Percentiles rank a stretch among this genome's conserved stretches.
These are phyloP conservation scores for Prosopis cineraria DNA, from an alignment of 306 rosid species.

Conservation along the genomic window DNA sequence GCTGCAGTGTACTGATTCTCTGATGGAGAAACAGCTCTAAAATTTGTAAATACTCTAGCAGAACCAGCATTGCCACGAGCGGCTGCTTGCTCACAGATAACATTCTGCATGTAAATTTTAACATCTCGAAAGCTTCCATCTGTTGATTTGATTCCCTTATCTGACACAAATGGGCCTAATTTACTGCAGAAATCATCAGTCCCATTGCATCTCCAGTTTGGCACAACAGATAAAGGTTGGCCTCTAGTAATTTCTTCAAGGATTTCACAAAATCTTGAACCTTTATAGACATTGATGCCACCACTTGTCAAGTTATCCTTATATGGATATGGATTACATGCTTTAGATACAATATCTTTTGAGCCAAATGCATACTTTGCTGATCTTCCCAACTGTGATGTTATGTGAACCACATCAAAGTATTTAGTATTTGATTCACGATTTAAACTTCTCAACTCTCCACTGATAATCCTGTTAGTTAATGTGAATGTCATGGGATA, in stretches of 20 bases:
- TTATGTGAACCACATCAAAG: conserved; percentile 69
- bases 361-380: conserved; percentile 53
- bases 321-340: conserved; percentile 80
- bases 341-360: conserved; percentile 58
- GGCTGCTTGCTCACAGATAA: conserved; percentile 57
- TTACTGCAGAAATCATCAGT: conserved; percentile 73
- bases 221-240: conserved; percentile 67
- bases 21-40: conserved; percentile 76
- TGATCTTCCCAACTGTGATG: conserved; percentile 68
- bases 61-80: conserved; percentile 41
- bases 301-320: conserved; percentile 46
- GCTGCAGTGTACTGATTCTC: conserved; percentile 65
- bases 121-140: conserved; percentile 82
- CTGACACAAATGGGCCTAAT: conserved; percentile 74
- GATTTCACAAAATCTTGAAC: conserved; percentile 62
- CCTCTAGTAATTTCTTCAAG: conserved; percentile 66
- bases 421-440: conserved; percentile 65
- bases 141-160: conserved; percentile 62
- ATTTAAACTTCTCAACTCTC: conserved; percentile 80
- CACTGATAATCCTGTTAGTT: conserved; percentile 65
- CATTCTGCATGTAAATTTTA: conserved; percentile 68
- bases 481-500: conserved; percentile 70
- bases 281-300: conserved; percentile 56
- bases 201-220: conserved; percentile 84
- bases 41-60: conserved; percentile 73